Evolutionary conservation across 306 rosid species (phyloP), one percentile per base, ranked within the genome.

Genomic region (Malus sieversii): DNA sequence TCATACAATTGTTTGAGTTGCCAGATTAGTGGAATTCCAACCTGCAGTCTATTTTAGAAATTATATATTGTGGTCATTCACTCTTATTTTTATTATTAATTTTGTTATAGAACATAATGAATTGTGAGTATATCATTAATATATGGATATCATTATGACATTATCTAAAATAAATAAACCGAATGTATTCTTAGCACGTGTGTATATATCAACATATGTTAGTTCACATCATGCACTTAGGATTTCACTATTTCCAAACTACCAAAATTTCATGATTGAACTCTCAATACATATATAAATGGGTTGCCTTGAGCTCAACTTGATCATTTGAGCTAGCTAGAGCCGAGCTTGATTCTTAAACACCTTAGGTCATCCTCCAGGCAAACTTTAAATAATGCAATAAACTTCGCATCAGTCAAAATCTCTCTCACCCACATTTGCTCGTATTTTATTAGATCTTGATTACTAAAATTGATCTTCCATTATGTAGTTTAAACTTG

Each of bases 331-430:
- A 30, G n/a, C 11, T 18, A 62, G 75, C 42, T 53, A 59, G 68
- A 42, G 68, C 44, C 68, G 20, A 25, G 55, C 38, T 48, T 1
- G 67, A 73, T 60, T 60, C 59, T 73, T 60, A 11, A 44, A 73
- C 14, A 27, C 59, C 59, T 11, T 32, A 4, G 20, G 9, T 73
- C 58, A 62, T 25, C 64, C 19, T 6, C 20, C n/a, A 20, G 15
- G 16, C 44, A 27, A 6, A 62, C 30, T 11, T 10, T 25, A 42
- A 74, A 62, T 62, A 27, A 44, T 45, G 70, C 45, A 27, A 62
- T 74, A 53, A 30, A 45, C 77, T 62, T 44, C 61, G 35, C 77
- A 62, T 74, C 70, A 45, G 32, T 45, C 77, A 45, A 74, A 74
- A 73, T 33, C 76, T 22, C 60, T 13, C 32, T 2, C 29, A 9